phyloP scores from a whole-genome alignment of 352 stramenopile species.

The Ophiocytium majus region DNA sequence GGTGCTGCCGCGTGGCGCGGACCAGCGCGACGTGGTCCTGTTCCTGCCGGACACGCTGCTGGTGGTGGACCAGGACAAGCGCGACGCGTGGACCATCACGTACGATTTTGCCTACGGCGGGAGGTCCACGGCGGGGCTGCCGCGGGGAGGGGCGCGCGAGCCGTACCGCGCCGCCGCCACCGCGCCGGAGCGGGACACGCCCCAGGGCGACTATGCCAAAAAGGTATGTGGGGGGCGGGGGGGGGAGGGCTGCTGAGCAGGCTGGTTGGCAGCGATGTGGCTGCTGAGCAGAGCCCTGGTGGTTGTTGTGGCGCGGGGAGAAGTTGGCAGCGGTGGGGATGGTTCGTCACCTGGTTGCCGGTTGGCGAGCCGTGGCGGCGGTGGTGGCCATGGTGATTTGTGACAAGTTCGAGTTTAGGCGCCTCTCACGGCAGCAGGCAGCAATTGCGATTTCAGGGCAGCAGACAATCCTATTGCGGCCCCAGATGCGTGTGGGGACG shows the following conservation, averaged over 20 bases:
- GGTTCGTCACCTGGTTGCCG: too few relatives aligned
- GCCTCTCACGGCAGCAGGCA: too few relatives aligned
- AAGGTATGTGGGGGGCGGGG: slow-evolving; percentile 26
- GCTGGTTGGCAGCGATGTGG: too few relatives aligned
- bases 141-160: slow-evolving; percentile 51
- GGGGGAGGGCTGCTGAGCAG: background rate
- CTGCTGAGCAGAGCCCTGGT: too few relatives aligned
- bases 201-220: slow-evolving; percentile 65
- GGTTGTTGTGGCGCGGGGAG: too few relatives aligned
- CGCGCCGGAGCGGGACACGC: slow-evolving; percentile 63
- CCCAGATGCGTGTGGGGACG: too few relatives aligned
- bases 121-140: slow-evolving; percentile 65
- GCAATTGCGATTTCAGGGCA: too few relatives aligned
- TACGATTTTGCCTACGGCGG: slow-evolving; percentile 72
- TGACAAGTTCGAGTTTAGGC: too few relatives aligned
- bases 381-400: too few relatives aligned
- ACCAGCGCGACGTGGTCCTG: slow-evolving; percentile 66
- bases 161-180: slow-evolving; percentile 46
- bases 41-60: slow-evolving; percentile 77
- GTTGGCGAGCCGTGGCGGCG: too few relatives aligned
- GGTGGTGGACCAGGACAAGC: slow-evolving; percentile 71
- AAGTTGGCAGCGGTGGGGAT: too few relatives aligned
- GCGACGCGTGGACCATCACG: slow-evolving; percentile 69
- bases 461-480: too few relatives aligned
- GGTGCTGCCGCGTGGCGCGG: slow-evolving; percentile 8